These are phyloP conservation scores for Chamaecyparis obtusa DNA, from an alignment of 75 land plant species.

Conservation along the genomic window DNA sequence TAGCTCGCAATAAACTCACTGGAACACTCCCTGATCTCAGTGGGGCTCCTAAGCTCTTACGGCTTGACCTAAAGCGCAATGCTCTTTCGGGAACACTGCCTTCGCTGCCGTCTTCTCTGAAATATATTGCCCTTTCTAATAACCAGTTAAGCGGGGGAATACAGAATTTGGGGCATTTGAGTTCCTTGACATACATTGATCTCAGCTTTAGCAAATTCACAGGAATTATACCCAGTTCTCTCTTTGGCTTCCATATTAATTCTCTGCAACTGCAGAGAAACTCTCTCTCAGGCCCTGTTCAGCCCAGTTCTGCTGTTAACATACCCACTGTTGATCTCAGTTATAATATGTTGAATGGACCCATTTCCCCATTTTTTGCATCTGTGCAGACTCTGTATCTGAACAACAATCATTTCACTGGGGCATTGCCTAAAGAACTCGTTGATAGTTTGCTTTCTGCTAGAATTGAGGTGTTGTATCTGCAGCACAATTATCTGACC, in stretches of 20 bases:
- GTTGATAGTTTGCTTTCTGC: slow-evolving; percentile 46
- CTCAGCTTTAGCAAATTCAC: slow-evolving; percentile 67
- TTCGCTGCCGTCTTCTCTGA: slow-evolving; percentile 55
- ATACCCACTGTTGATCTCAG: slow-evolving; percentile 68
- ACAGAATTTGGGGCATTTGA: slow-evolving; percentile 24
- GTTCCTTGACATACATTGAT: slow-evolving; percentile 52
- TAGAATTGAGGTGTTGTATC: slow-evolving; percentile 50
- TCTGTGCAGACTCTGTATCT: slow-evolving; percentile 63
- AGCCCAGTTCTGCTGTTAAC: slow-evolving; percentile 25
- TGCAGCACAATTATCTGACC: slow-evolving; percentile 77
- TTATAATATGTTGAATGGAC: slow-evolving; percentile 57
- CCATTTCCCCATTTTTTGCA: slow-evolving; percentile 47
- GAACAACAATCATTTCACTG: slow-evolving; percentile 75
- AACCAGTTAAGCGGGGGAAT: slow-evolving; percentile 57
- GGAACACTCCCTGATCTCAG: slow-evolving; percentile 50
- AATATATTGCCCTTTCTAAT: slow-evolving; percentile 57
- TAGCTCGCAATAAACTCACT: slow-evolving; percentile 59
- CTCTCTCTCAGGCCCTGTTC: slow-evolving; percentile 46
- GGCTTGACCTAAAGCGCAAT: slow-evolving; percentile 61
- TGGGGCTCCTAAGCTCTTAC: slow-evolving; percentile 22
- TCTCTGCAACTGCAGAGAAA: slow-evolving; percentile 68
- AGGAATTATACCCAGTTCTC: slow-evolving; percentile 50
- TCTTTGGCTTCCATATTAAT: slow-evolving; percentile 51
- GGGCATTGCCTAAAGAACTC: slow-evolving; percentile 57
- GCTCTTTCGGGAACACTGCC: slow-evolving; percentile 52